Percentiles rank a stretch among this genome's conserved stretches.
Evolutionary conservation across 768 basidiomycete species (phyloP).

Genomic region (Cubamyces lactineus): DNA sequence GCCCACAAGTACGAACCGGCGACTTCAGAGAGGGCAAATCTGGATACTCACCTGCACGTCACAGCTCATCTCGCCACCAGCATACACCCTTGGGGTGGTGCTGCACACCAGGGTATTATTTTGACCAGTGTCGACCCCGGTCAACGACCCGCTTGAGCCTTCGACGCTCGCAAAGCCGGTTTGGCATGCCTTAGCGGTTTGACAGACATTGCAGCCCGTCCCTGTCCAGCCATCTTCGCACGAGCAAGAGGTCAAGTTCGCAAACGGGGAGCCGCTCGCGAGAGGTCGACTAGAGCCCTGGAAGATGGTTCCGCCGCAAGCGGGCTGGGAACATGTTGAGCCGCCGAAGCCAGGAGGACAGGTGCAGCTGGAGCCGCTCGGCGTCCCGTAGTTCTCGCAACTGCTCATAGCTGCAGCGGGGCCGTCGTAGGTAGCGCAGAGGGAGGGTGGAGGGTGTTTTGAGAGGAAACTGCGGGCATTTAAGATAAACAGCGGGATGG

Average conservation of each 20-base stretch:
- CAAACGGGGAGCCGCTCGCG: conserved; percentile 47
- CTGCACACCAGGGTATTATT: conserved; percentile 81
- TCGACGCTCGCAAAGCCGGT: conserved; percentile 46
- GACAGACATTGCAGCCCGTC: conserved; percentile 80
- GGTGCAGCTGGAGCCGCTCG: conserved; percentile 60
- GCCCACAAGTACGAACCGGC: background rate
- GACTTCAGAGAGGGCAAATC: background rate
- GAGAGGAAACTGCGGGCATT: conserved; percentile 1
- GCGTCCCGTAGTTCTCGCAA: conserved; percentile 73
- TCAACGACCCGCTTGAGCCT: conserved; percentile 34
- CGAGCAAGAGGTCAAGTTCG: conserved; percentile 73
- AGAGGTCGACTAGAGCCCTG: conserved; percentile 65
- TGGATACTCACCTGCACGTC: conserved; percentile 66
- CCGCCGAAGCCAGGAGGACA: conserved; percentile 88
- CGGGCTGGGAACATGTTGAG: conserved; percentile 64
- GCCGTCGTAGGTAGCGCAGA: background rate
- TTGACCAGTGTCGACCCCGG: conserved; percentile 33
- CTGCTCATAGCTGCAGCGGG: conserved; percentile 5
- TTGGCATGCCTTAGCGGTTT: conserved; percentile 67
- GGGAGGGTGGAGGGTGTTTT: background rate
- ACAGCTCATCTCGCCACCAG: conserved; percentile 85
- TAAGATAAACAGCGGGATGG: background rate
- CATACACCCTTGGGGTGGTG: conserved; percentile 67
- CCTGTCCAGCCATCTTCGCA: conserved; percentile 82
- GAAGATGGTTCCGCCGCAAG: conserved; percentile 83